Evolutionary conservation across 108 stramenopile species (phyloP), one percentile per base, ranked within the genome.

Genomic region (Pseudonitzschia multistriata): DNA sequence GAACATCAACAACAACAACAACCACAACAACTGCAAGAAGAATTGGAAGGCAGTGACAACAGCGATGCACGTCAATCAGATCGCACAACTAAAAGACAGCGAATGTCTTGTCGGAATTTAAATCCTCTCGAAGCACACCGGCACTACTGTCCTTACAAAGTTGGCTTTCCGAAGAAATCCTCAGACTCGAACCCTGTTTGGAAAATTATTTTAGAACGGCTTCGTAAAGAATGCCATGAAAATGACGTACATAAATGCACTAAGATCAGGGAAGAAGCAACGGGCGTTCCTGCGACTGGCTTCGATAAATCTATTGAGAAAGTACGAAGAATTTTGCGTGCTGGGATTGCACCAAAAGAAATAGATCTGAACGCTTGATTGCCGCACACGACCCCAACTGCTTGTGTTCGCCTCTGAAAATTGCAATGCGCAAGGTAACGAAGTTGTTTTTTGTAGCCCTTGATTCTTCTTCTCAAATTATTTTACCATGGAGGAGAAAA

Each of bases 101-200:
- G 53, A 62, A 60, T 30, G 25, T 19, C 48, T 11, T 40, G 65
- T 31, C 22, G 60, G 22, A 31, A 63, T 35, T 25, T 3, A 14
- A 29, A 70, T 53, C 71, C 77, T 27, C 30, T 60, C 0, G 52
- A 72, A 40, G 71, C 71, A 22, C 78, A 79, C 64, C 72, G 78
- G 2, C 68, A 79, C 56, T 79, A 79, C 34, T 79, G 78, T 39
- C 62, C 72, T 2, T 59, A 62, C 34, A 35, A 40, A 33, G 56
- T 72, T 70, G 78, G 78, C 19, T 79, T 73, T 47, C 78, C 71
- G 37, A 47, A 40, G 22, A 42, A 28, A 7, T 22, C 67, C 4
- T 21, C 48, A 22, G 24, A 29, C 19, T 45, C 33, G 28, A 77
- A 48, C 11, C 72, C 78, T 14, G 13, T 73, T 14, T 79, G 78